phyloP scores from a whole-genome alignment of 352 stramenopile species.

The Globisporangium radiosum region DNA sequence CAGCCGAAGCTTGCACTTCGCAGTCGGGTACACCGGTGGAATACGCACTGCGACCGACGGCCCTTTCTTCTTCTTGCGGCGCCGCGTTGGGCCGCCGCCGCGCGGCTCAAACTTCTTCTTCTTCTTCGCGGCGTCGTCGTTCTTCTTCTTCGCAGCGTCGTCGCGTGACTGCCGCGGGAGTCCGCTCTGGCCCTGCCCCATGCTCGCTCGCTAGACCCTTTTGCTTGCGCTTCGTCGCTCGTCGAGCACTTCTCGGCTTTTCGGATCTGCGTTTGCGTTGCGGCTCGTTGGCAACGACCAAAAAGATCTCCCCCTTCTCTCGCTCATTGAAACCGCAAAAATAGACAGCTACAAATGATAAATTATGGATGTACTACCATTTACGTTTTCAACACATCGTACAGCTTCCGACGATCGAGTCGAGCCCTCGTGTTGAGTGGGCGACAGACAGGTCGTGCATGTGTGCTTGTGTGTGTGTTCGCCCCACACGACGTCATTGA shows the following conservation, averaged over 20 bases:
- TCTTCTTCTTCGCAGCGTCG: slow-evolving; percentile 84
- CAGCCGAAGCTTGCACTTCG: slow-evolving; percentile 99
- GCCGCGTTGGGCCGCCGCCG: slow-evolving; percentile 79
- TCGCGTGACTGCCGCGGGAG: slow-evolving; percentile 74
- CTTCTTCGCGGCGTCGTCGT: slow-evolving; percentile 88
- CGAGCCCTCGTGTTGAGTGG: no score
- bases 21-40: slow-evolving; percentile 92
- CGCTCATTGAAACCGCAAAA: no score
- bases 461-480: no score
- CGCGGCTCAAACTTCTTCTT: slow-evolving; percentile 93
- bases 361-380: no score
- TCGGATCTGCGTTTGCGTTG: neutral
- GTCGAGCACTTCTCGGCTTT: neutral
- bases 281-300: neutral
- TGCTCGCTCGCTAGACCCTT: slow-evolving; percentile 15
- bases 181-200: slow-evolving; percentile 85
- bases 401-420: no score
- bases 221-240: neutral
- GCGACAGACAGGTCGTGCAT: no score
- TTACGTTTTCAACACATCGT: no score
- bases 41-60: slow-evolving; percentile 85
- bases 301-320: slow-evolving; percentile 1
- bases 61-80: slow-evolving; percentile 91
- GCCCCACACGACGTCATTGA: no score
- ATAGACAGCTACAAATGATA: no score